These are phyloP conservation scores for Hypsizygus marmoreus DNA, from an alignment of 768 basidiomycete genomes.

Conservation along the genomic window DNA sequence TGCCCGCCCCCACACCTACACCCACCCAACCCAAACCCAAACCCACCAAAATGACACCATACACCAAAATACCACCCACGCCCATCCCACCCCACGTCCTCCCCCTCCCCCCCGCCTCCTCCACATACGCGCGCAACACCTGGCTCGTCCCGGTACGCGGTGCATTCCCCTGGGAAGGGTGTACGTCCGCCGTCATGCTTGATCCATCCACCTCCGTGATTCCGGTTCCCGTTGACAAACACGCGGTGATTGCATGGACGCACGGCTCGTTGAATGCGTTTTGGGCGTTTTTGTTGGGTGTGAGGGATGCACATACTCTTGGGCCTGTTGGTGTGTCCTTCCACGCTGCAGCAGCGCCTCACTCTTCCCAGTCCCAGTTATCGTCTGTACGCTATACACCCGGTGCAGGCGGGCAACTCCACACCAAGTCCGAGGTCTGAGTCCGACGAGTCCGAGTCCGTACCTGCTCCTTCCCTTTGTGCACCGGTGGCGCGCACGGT, in stretches of 20 bases:
- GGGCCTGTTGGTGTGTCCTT: slow-evolving; percentile 55
- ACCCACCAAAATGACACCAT: slow-evolving; percentile 28
- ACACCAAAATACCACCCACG: slow-evolving; percentile 34
- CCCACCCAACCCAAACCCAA: too few relatives aligned
- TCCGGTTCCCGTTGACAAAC: slow-evolving; percentile 14
- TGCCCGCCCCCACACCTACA: slow-evolving; percentile 14
- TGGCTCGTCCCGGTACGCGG: slow-evolving; percentile 66
- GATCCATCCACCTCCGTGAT: slow-evolving; percentile 26
- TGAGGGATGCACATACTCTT: slow-evolving; percentile 37
- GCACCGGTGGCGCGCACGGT: slow-evolving; percentile 16
- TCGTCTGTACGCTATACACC: too few relatives aligned
- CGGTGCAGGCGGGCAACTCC: too few relatives aligned
- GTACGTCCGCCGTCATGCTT: slow-evolving; percentile 44
- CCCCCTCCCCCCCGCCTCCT: slow-evolving; percentile 16
- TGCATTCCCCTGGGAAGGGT: slow-evolving; percentile 46
- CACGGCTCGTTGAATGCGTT: slow-evolving; percentile 39
- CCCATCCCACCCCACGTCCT: slow-evolving; percentile 37
- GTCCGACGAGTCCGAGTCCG: not conserved
- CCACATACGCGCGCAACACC: slow-evolving; percentile 41
- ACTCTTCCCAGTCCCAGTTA: too few relatives aligned
- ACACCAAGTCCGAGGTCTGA: too few relatives aligned
- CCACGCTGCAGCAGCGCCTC: too few relatives aligned
- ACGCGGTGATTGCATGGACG: slow-evolving; percentile 57
- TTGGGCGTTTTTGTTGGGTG: slow-evolving; percentile 50
- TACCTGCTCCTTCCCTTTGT: not conserved